These are phyloP conservation scores for Xylariaceae sp. DNA, from an alignment of 2,329 filamentous ascomycete species.

Conservation along the genomic window DNA sequence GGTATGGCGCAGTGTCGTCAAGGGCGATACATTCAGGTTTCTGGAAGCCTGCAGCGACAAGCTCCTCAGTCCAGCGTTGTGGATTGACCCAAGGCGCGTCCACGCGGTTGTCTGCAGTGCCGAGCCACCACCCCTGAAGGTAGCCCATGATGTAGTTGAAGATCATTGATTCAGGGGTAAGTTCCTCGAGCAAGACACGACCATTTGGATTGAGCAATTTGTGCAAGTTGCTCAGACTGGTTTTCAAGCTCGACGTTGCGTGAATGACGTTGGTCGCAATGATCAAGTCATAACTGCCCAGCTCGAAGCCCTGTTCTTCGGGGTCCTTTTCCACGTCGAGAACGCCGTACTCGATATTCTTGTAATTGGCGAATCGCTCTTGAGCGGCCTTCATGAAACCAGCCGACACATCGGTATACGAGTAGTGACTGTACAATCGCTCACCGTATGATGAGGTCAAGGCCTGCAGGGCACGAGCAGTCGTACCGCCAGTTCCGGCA, in stretches of 20 bases:
- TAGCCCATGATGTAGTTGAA: slow-evolving; percentile 2
- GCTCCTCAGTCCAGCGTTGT: not conserved
- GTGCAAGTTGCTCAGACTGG: not conserved
- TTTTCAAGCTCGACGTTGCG: slow-evolving; percentile 4
- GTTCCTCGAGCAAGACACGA: not conserved
- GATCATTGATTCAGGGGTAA: not conserved
- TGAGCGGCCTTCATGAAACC: not conserved
- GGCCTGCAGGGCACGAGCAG: not conserved
- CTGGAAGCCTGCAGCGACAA: slow-evolving; percentile 1
- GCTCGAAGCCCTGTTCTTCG: slow-evolving; percentile 10
- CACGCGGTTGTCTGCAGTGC: not conserved
- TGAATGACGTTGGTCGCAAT: slow-evolving; percentile 6
- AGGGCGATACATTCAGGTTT: not conserved
- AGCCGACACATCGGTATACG: not conserved
- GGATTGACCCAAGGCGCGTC: not conserved
- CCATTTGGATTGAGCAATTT: slow-evolving; percentile 5
- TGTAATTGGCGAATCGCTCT: not conserved
- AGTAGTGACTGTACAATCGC: not conserved
- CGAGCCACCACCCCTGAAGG: slow-evolving; percentile 12
- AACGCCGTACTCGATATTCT: slow-evolving; percentile 4
- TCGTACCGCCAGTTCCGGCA: not conserved
- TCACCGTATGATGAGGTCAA: not conserved
- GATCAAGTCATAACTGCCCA: slow-evolving; percentile 8
- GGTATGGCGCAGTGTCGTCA: not conserved
- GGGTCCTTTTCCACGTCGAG: slow-evolving; percentile 5